Conservation (phyloP, 371 early-diverging fungal species). For the Rhizopus sp. region DNA sequence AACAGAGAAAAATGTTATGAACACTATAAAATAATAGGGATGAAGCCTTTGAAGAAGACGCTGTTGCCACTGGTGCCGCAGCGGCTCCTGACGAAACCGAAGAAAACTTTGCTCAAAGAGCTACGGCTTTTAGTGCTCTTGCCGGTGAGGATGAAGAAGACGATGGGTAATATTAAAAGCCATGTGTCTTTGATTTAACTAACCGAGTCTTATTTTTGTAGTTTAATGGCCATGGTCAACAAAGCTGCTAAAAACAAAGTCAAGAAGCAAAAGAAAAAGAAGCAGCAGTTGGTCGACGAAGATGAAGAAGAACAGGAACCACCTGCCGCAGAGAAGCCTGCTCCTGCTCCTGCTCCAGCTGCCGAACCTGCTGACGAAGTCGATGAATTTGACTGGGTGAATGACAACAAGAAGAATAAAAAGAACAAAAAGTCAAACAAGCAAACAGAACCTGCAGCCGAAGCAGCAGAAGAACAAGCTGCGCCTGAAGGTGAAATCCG, state of each 20-base stretch:
- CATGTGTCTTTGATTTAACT: not conserved
- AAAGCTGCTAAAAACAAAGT: conserved; percentile 52
- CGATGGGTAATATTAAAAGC: conserved; percentile 23
- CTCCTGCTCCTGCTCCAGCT: conserved; percentile 16
- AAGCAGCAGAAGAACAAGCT: conserved; percentile 20
- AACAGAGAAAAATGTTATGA: not conserved
- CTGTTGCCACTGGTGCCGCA: conserved; percentile 33
- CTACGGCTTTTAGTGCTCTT: conserved; percentile 34
- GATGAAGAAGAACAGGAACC: conserved; percentile 18
- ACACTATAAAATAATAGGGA: conserved; percentile 14
- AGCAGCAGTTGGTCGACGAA: conserved; percentile 24
- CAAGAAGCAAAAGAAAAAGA: conserved; percentile 52
- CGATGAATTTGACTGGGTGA: conserved; percentile 40
- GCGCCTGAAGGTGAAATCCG: conserved; percentile 31
- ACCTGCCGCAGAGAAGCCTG: conserved; percentile 20
- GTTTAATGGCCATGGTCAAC: conserved; percentile 56
- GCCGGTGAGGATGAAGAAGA: conserved; percentile 38
- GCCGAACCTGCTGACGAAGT: conserved; percentile 21
- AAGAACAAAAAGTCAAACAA: conserved; percentile 41
- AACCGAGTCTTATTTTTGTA: conserved; percentile 14
- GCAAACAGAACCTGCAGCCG: conserved; percentile 22
- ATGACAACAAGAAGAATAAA: conserved; percentile 43
- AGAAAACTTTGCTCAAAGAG: conserved; percentile 37
- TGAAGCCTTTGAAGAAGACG: conserved; percentile 40
- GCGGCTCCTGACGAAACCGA: conserved; percentile 36